Base-by-base conservation (phyloP, 257 asterid species). In the Solanum pimpinellifolium region DNA sequence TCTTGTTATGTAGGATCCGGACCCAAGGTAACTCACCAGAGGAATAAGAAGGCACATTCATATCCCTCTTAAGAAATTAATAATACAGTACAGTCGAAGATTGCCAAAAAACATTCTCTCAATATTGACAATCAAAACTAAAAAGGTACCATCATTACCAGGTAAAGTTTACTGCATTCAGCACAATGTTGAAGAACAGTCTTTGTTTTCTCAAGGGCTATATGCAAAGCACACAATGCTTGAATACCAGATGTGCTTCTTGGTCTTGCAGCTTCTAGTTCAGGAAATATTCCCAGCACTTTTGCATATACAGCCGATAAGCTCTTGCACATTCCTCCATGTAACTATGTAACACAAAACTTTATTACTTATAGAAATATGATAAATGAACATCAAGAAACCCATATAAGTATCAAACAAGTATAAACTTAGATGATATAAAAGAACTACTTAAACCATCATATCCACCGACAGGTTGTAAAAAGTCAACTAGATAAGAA, bases 241-340 rank as follows among this genome's bases (percentile, higher is more conserved):
- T 97, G 99, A 92, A 97, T 96, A 84, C 99, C 99, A 25, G 99
- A 93, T 12, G 98, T 97, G 92, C 99, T 97, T 89, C 98, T 92
- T 9, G 99, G 99, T 88, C 99, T 91, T 60, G 99, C 96, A 49
- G 94, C 99, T 92, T 97, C 99, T 73, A 97, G 88, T 87, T 97
- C 98, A 4, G 99, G 99, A 92, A 97, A 97, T 85, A 97, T 92
- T 20, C 92, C 90, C 93, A 97, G 90, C 85, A 96, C 95, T 92
- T 90, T 97, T 10, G 93, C 94, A 84, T 96, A 97, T 83, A 95
- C 87, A 77, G 91, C 87, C 86, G 95, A 95, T 33, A 97, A 89
- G 88, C 93, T 92, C 92, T 93, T 97, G 94, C 99, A 95, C 99
- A 97, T 96, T 90, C 94, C 99, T 44, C 94, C 98, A 91, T 97